Base-by-base conservation (phyloP, 805 yeast species). In the Wickerhamomyces sydowiorum region DNA sequence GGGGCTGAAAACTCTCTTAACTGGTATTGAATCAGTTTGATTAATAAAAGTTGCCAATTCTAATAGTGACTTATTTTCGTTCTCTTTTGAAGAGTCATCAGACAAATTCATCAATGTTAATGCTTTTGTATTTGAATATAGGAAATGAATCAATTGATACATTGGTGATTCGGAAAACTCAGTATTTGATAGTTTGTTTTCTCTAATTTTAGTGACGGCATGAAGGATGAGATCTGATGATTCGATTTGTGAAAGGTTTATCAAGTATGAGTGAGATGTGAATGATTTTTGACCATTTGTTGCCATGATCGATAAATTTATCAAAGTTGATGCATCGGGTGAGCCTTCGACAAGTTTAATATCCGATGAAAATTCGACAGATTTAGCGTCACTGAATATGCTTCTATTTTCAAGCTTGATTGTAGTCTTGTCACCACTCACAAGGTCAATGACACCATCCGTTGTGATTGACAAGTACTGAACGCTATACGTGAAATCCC, bases 101-200 rank as follows among this genome's bases (percentile, higher is more conserved):
- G 52, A 47, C 24, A 67, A 38, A 39, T 62, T 57, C 39, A 64
- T 54, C 5, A 69, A 37, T 24, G 65, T 57, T 29, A 68, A 55
- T 23, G 67, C 53, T 44, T 67, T 69, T 25, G 72, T 64, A 32
- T 62, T 58, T 10, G 54, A 46, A 22, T 64, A 47, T 17, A 65
- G 31, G 9, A 37, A 45, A 38, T 52, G 54, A 19, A 50, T 40
- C 27, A 52, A 36, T 22, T 50, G 54, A 31, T 52, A 42, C 50
- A 50, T 44, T 15, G 56, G 45, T 13, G 31, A 36, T 34, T 46
- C 36, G 8, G 42, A 36, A 44, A 50, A 48, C 24, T 49, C 53
- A 12, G 43, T n/a, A 13, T 36, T 41, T 13, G 48, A 39, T 23
- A 34, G 47, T 33, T 48, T 52, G 2, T 17, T 25, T 30, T 45